Evolutionary conservation across 805 yeast species (phyloP), one percentile per base, ranked within the genome.

Genomic region (Metschnikowia noctiluminum): DNA sequence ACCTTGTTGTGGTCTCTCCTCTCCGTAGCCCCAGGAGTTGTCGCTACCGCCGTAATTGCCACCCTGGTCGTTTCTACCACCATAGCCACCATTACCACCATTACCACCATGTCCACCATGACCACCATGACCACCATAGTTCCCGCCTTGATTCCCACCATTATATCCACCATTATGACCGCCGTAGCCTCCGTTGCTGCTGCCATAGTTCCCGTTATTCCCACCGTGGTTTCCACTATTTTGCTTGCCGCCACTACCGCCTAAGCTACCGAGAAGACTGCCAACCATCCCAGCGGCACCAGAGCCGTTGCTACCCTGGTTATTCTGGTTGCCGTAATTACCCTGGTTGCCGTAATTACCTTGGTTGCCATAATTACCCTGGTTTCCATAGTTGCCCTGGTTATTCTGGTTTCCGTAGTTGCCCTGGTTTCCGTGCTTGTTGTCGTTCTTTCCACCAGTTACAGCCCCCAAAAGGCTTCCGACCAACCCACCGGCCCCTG

Each of bases 351-450:
- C 35, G 32, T 36, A 30, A 36, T 35, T n/a, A 34, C 51, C 55
- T 60, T 71, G 74, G 48, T 50, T 51, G 21, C 44, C 45, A 15
- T 61, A 55, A 28, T 62, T 30, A 6, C 32, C 32, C 32, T 30
- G 32, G 32, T 30, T 54, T n/a, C 44, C 43, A 15, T 76, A 68
- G 48, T 63, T 65, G 60, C 79, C 78, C 61, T 45, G 39, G 37
- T 35, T 42, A 9, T 44, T 44, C 9, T 40, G 41, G 41, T 40
- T 45, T 21, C 43, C 35, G 32, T 36, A 28, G 38, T 37, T 14
- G 34, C 50, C 54, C 60, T 71, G 74, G 48, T 51, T 51, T 21
- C 45, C 42, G 15, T 62, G 57, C 30, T 62, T 30, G 32, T 62
- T 30, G 32, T 30, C 12, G 5, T 30, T 34, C 9, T 14, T 14